phyloP scores from a whole-genome alignment of 2,329 filamentous ascomycete species.

The Alternaria incomplexa region DNA sequence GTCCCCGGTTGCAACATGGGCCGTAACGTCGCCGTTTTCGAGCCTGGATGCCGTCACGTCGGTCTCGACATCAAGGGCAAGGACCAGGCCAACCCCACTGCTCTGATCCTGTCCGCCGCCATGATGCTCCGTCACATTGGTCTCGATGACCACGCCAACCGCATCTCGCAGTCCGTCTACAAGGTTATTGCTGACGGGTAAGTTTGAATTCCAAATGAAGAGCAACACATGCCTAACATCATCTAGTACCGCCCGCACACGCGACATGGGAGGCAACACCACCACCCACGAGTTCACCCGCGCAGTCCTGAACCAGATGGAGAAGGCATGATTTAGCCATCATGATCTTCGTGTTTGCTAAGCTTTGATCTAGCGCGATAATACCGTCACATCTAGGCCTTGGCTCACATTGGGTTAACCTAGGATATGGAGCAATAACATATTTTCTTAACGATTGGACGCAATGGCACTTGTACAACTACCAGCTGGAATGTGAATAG shows the following conservation, averaged over 20 bases:
- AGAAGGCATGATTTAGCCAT: constrained; percentile 54
- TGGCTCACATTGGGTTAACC: constrained; percentile 9
- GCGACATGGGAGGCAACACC: constrained; percentile 91
- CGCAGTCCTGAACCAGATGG: constrained; percentile 95
- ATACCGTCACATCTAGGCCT: constrained; percentile 10
- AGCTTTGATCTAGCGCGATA: constrained; percentile 22
- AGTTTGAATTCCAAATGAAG: constrained; percentile 40
- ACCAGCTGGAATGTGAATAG: constrained; percentile 43
- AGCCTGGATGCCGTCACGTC: constrained; percentile 98
- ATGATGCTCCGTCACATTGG: constrained; percentile 98
- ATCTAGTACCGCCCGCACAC: constrained; percentile 79
- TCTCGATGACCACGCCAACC: constrained; percentile 97
- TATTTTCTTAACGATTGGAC: constrained; percentile 31
- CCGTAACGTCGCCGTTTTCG: constrained; percentile 95
- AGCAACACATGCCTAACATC: constrained; percentile 34
- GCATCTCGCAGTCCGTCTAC: constrained; percentile 88
- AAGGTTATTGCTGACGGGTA: constrained; percentile 89
- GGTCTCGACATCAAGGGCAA: constrained; percentile 99
- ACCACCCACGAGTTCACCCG: constrained; percentile 95
- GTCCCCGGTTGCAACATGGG: constrained; percentile 99
- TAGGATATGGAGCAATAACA: constrained; percentile 8
- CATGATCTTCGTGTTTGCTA: constrained; percentile 17
- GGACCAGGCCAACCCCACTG: constrained; percentile 98
- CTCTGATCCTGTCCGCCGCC: constrained; percentile 89
- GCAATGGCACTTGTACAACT: constrained; percentile 40